Evolutionary conservation across 257 asterid species (phyloP), one percentile per base, ranked within the genome.

Genomic region (Handroanthus guayacan): DNA sequence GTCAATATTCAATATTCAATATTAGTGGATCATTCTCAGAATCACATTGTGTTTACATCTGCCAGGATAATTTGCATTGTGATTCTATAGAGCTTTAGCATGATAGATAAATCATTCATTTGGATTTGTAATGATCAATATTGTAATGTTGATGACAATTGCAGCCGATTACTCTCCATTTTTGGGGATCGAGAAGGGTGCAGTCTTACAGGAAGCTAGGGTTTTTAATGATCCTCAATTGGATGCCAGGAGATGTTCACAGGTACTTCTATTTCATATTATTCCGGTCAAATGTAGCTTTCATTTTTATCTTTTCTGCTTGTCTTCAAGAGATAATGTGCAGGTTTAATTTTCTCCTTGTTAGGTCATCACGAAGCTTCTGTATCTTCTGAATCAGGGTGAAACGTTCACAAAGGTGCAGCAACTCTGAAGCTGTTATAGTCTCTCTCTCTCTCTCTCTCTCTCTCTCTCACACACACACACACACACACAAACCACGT

Each of bases 141-240:
- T 74, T 47, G 50, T 74, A 18, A 77, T n/a, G 63, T 75, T 73
- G 75, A 54, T 80, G 41, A 77, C 11, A 25, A 72, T 47, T 79
- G 75, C 88, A 91, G 97, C 81, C 81, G 99, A 95, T 48, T 95
- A 85, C 80, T 93, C 98, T 54, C 99, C 99, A 0, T 95, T 95
- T 84, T 63, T 84, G 82, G 98, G 99, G 87, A 93, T 95, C 81
- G 99, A 95, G 88, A 95, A 95, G 92, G 99, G 99, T 74, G 97
- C 97, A 12, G 99, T 95, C 38, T 86, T 95, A 64, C 99, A 95
- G 87, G 99, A 95, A 81, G 98, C 98, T 66, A 89, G 98, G 86
- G 98, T 95, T 64, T 95, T 95, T 80, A 89, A 95, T 80, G 98
- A 95, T 79, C 98, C 99, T 82, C 99, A 95, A 82, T 78, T 95